Evolutionary conservation across 768 basidiomycete species (phyloP), one percentile per base, ranked within the genome.

Genomic region (Mrakia frigida): DNA sequence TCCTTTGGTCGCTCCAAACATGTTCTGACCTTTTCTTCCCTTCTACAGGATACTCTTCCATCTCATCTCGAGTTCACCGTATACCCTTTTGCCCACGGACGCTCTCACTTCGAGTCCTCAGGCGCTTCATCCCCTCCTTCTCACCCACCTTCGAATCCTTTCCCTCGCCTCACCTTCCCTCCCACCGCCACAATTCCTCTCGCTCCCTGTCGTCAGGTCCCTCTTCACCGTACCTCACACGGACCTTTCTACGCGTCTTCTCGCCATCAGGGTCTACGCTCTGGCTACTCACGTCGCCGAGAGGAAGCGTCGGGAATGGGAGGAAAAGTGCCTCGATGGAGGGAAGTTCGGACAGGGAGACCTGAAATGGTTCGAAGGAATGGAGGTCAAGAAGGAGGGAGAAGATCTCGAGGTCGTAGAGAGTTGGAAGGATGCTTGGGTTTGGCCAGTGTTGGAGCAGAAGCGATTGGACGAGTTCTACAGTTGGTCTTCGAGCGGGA

Each of bases 231-330:
- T 59, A 11, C 56, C 67, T 10, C 80, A 81, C 69, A 67, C 80
- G 21, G 75, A 79, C 73, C 68, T 77, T 31, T 78, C 78, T 7
- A 80, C 79, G 21, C 77, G 82, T 9, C 85, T 90, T 33, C 85
- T 97, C 13, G 89, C 92, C 10, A 90, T 93, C 33, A 87, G 88
- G 14, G 92, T 92, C 81, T 92, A 93, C 83, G 88, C 91, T 21
- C 50, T 69, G 23, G 65, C 63, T 18, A 71, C 70, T n/a, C 70
- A 70, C 23, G 46, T 77, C 37, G 63, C 70, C 25, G 93, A 96
- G 82, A 87, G 85, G 0, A 90, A 91, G 78, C 88, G 92, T 41
- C 87, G 88, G 46, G 87, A 87, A 71, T 81, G 92, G 75, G 92
- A 93, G 82, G 84, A 83, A 31, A 82, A 87, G 53, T 82, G 88